These are phyloP conservation scores for Xylaria hypoxylon DNA, from an alignment of 2,329 filamentous ascomycete species.

Conservation along the genomic window DNA sequence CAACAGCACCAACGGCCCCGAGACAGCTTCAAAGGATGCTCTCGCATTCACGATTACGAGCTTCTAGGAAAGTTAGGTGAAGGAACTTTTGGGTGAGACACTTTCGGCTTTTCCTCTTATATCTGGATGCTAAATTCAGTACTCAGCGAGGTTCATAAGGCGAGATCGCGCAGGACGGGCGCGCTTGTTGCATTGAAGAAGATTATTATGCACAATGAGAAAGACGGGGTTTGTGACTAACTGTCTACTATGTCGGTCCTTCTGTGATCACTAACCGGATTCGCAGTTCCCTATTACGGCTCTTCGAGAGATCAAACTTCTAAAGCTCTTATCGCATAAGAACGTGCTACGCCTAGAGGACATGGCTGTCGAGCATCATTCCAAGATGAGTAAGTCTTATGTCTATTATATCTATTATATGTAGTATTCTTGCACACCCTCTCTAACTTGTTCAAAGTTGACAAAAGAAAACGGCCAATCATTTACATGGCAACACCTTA, in stretches of 20 bases:
- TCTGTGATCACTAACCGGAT: slow-evolving; percentile 36
- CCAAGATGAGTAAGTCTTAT: slow-evolving; percentile 47
- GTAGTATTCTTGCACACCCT: slow-evolving; percentile 13
- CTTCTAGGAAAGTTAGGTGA: slow-evolving; percentile 87
- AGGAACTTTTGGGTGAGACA: slow-evolving; percentile 86
- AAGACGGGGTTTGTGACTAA: slow-evolving; percentile 78
- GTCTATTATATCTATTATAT: slow-evolving; percentile 9
- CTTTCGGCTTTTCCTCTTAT: slow-evolving; percentile 45
- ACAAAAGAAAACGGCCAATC: slow-evolving; percentile 83
- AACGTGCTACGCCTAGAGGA: slow-evolving; percentile 91
- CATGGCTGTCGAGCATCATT: slow-evolving; percentile 88
- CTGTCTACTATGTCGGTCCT: slow-evolving; percentile 5
- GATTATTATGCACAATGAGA: slow-evolving; percentile 99
- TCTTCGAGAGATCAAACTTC: slow-evolving; percentile 94
- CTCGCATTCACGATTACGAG: slow-evolving; percentile 83
- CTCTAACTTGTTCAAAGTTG: slow-evolving; percentile 63
- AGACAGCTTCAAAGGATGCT: slow-evolving; percentile 83
- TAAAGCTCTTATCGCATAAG: slow-evolving; percentile 92
- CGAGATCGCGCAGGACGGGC: slow-evolving; percentile 79
- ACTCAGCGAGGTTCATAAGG: slow-evolving; percentile 87
- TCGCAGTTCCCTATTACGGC: slow-evolving; percentile 93
- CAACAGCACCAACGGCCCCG: slow-evolving; percentile 66
- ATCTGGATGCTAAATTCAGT: slow-evolving; percentile 37
- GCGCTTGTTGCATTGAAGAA: slow-evolving; percentile 91
- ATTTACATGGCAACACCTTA: slow-evolving; percentile 99